Conservation (phyloP, 2,329 filamentous ascomycete genomes). For the Colletotrichum higginsianum region DNA sequence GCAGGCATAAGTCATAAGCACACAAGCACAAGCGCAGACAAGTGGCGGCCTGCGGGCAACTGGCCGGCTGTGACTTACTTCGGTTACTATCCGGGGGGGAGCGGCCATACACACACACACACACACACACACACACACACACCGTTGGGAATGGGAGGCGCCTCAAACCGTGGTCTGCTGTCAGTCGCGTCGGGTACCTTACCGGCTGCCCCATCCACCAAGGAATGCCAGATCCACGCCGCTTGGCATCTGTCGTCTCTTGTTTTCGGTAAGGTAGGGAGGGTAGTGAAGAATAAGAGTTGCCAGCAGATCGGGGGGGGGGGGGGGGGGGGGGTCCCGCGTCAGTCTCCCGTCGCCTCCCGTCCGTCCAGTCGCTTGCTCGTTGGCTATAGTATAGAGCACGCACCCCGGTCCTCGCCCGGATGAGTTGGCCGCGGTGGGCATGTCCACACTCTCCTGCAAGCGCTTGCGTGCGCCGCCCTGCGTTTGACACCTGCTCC, state of each 20-base stretch:
- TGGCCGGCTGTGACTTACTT: constrained; percentile 19
- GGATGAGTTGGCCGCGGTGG: constrained; percentile 35
- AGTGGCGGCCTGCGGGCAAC: constrained; percentile 5
- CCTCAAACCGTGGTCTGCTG: constrained; percentile 10
- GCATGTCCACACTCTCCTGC: constrained; percentile 33
- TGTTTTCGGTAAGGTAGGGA: neutral
- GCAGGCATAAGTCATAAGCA: too few relatives aligned
- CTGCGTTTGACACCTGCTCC: constrained; percentile 19
- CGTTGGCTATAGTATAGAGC: constrained; percentile 3
- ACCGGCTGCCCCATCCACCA: constrained; percentile 18
- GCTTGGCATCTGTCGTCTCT: constrained; percentile 31
- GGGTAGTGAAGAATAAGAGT: neutral
- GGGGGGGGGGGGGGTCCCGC: too few relatives aligned
- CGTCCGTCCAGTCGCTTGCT: constrained; percentile 23
- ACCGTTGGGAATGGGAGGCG: neutral
- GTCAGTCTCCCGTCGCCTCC: constrained; percentile 12
- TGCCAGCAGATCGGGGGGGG: neutral
- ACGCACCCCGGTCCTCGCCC: constrained; percentile 26
- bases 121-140: neutral
- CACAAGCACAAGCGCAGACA: neutral
- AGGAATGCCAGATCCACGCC: constrained; percentile 36
- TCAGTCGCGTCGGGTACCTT: neutral
- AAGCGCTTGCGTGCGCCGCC: constrained; percentile 38
- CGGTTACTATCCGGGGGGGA: constrained; percentile 19
- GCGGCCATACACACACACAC: too few relatives aligned